Evolutionary conservation across 192 early-diverging fungal species (phyloP), one percentile per base, ranked within the genome.

Genomic region (Backusella macrospora): DNA sequence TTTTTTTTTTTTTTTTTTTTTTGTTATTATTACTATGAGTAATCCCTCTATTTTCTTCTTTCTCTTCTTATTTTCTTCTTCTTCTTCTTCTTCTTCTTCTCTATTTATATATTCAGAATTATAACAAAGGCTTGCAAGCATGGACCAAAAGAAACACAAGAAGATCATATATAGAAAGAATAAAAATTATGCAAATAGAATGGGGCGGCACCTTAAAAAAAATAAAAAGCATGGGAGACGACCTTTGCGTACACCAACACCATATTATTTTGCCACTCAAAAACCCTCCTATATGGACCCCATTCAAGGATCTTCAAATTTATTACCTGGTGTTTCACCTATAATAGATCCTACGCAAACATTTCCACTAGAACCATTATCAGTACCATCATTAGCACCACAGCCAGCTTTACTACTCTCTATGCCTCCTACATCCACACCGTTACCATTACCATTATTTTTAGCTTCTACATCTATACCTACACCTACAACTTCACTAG

Each of bases 251-350:
- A 23, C 52, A 23, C 23, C 52, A 59, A 59, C 26, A 12, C 52
- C 52, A 13, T 59, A 59, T 23, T 59, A 59, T 26, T 26, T 59
- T 59, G 52, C 52, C 21, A 59, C 52, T 59, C 21, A 59, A 59
- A 59, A 4, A 5, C 52, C 21, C 23, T 59, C 52, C 21, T 59
- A 18, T 59, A 23, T 9, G 26, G 10, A 10, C 13, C 21, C 52
- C 52, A 59, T 59, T 23, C 52, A 26, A 13, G 21, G 10, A 13
- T 59, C 52, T 59, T 26, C 52, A 59, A 59, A 59, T 12, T 26
- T 59, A 23, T 26, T 23, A 59, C 52, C 52, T 13, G 52, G 1
- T 34, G 2, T 34, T 34, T 0, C 0, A 34, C 29, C 29, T 2
- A 34, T 34, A 34, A 34, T 34, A 34, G 2, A 34, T 34, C 29